Evolutionary conservation across 495 filamentous ascomycete species (phyloP).

Genomic region (Podospora sp.): DNA sequence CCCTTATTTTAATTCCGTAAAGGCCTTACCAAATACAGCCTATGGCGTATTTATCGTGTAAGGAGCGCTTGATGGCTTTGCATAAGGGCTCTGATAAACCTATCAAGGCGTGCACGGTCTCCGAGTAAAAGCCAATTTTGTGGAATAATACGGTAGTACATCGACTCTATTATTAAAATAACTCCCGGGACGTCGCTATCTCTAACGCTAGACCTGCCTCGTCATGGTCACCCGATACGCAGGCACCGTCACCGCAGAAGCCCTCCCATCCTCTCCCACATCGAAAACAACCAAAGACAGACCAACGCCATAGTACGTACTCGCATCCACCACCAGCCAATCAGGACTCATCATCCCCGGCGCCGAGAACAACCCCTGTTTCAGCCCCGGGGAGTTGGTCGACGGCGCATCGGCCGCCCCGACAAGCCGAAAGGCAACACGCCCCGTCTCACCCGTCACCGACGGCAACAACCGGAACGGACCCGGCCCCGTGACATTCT

Average conservation of each 20-base stretch:
- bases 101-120: too few species aligned
- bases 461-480: constrained; percentile 37
- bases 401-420: constrained; percentile 9
- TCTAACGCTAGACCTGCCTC: constrained; percentile 14
- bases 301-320: constrained; percentile 33
- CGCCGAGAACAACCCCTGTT: constrained; percentile 28
- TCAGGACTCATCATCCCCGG: constrained; percentile 20
- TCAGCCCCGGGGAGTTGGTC: neutral
- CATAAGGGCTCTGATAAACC: too few species aligned
- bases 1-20: too few species aligned
- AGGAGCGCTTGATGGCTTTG: too few species aligned
- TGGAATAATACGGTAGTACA: too few species aligned
- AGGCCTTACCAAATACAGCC: too few species aligned
- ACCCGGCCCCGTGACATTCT: constrained; percentile 3
- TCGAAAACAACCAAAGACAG: constrained; percentile 43
- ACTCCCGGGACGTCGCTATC: too few species aligned
- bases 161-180: too few species aligned
- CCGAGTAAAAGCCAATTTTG: too few species aligned
- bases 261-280: constrained; percentile 35
- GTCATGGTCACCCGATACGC: constrained; percentile 29
- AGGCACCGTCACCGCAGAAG: constrained; percentile 32
- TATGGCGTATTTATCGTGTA: too few species aligned
- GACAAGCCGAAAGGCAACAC: constrained; percentile 36
- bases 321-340: constrained; percentile 30
- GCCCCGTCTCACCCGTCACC: constrained; percentile 25